These are phyloP conservation scores for Candida alai DNA, from an alignment of 805 yeast species.

Conservation along the genomic window DNA sequence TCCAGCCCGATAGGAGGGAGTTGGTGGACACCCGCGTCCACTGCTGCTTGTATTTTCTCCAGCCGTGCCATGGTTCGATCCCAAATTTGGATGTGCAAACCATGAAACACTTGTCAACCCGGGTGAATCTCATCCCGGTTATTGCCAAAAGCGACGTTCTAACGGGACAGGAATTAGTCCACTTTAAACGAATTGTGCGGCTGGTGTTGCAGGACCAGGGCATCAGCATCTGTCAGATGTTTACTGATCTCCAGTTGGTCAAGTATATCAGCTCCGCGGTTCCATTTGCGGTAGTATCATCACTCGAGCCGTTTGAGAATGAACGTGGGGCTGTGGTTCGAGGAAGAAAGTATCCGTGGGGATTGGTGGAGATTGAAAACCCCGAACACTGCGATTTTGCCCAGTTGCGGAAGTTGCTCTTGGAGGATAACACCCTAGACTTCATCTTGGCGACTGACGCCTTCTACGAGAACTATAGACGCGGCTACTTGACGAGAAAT, in stretches of 20 bases:
- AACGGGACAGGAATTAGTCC: conserved; percentile 20
- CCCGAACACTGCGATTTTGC: conserved; percentile 72
- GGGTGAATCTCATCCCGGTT: conserved; percentile 39
- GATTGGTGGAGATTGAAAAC: conserved; percentile 79
- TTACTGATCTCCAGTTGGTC: conserved; percentile 27
- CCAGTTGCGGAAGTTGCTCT: conserved; percentile 57
- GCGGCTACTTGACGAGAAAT: conserved; percentile 22
- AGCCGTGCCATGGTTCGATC: conserved; percentile 58
- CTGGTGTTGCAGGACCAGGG: conserved; percentile 19
- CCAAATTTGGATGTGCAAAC: conserved; percentile 32
- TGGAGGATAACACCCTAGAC: conserved; percentile 73
- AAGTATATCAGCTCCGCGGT: conserved; percentile 36
- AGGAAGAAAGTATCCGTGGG: conserved; percentile 85
- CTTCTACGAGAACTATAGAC: conserved; percentile 71
- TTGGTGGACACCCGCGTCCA: conserved; percentile 69
- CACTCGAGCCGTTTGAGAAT: conserved; percentile 39
- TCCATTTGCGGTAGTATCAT: conserved; percentile 74
- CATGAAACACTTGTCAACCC: conserved; percentile 29
- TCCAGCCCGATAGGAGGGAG: conserved; percentile 29
- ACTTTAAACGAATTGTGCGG: conserved; percentile 24
- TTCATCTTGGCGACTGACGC: conserved; percentile 70
- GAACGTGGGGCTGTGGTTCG: conserved; percentile 45
- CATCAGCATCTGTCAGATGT: conserved; percentile 30
- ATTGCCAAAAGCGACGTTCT: conserved; percentile 36
- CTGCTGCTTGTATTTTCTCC: conserved; percentile 78